Evolutionary conservation across 1,284 basidiomycete genomes (phyloP).

Genomic region (Takashimella koratensis): DNA sequence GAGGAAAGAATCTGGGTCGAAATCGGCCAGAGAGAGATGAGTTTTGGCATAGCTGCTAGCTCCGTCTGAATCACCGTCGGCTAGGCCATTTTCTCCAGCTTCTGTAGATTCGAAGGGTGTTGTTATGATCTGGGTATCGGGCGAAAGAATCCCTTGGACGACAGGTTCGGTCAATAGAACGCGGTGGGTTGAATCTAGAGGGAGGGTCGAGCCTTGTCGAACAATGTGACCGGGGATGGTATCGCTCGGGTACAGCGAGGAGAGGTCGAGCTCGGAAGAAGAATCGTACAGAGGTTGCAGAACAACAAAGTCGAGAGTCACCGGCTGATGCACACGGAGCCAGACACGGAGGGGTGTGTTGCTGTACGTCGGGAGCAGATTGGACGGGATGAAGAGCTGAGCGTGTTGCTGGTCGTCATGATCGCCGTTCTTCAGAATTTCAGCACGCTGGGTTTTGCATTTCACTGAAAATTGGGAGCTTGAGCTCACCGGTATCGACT

Average conservation of each 20-base stretch:
- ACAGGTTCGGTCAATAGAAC: conserved; percentile 60
- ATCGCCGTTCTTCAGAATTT: neutral
- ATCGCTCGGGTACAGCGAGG: conserved; percentile 1
- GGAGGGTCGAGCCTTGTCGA: conserved; percentile 16
- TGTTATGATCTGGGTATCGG: conserved; percentile 60
- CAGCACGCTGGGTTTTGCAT: neutral
- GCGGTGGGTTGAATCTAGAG: conserved; percentile 10
- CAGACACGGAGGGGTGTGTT: conserved; percentile 20
- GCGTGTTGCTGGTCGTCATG: too few species aligned
- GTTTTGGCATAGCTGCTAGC: conserved; percentile 26
- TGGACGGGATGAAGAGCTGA: conserved; percentile 26
- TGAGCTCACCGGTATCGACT: neutral
- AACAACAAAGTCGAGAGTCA: conserved; percentile 38
- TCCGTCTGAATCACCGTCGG: conserved; percentile 14
- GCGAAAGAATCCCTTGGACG: conserved; percentile 61
- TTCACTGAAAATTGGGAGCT: neutral
- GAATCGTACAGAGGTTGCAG: conserved; percentile 30
- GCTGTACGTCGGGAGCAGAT: conserved; percentile 30
- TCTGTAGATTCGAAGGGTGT: conserved; percentile 24
- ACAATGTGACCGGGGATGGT: conserved; percentile 12
- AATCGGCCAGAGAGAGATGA: conserved; percentile 30
- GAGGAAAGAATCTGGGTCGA: conserved; percentile 40
- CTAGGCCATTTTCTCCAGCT: conserved; percentile 10
- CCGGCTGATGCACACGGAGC: conserved; percentile 29
- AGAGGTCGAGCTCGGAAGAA: conserved; percentile 12